Evolutionary conservation across 2,329 filamentous ascomycete genomes (phyloP).

Genomic region (Colletotrichum lentis): DNA sequence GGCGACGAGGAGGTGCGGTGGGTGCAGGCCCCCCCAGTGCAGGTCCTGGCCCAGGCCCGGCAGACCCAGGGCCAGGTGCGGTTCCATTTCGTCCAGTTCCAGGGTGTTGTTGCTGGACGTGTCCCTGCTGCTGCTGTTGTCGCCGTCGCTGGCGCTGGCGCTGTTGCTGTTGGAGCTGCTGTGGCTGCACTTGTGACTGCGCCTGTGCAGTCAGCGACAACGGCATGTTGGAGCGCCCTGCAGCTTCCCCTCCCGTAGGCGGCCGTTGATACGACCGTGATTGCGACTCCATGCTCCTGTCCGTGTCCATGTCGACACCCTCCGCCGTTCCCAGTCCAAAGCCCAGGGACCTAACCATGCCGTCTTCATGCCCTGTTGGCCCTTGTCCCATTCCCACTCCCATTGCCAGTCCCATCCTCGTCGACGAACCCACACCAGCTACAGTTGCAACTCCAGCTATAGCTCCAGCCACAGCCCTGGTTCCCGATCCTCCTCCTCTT

Average conservation of each 20-base stretch:
- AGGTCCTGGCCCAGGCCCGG: not conserved
- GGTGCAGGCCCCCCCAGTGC: not conserved
- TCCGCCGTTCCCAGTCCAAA: conserved; percentile 1
- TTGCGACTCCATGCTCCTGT: conserved; percentile 17
- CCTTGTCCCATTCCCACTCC: conserved; percentile 12
- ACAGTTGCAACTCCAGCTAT: not conserved
- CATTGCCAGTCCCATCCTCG: conserved; percentile 12
- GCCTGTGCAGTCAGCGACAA: conserved; percentile 29
- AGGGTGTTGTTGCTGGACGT: not conserved
- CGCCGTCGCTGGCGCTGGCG: not conserved
- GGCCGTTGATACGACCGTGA: conserved; percentile 18
- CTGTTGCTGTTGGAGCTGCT: conserved; percentile 17
- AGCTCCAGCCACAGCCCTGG: not conserved
- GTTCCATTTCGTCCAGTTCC: not conserved
- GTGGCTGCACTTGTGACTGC: conserved; percentile 18
- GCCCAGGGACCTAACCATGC: conserved; percentile 14
- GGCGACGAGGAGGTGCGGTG: not conserved
- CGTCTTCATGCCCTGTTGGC: not conserved
- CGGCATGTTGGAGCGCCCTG: not conserved
- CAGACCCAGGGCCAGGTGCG: not conserved
- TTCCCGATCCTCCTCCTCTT: not conserved
- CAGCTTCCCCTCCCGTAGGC: conserved; percentile 24
- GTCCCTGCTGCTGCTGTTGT: not conserved
- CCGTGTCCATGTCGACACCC: conserved; percentile 7
- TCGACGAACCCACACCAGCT: conserved; percentile 5